Evolutionary conservation across 257 asterid species (phyloP).

Genomic region (Fraxinus quadrangulata): DNA sequence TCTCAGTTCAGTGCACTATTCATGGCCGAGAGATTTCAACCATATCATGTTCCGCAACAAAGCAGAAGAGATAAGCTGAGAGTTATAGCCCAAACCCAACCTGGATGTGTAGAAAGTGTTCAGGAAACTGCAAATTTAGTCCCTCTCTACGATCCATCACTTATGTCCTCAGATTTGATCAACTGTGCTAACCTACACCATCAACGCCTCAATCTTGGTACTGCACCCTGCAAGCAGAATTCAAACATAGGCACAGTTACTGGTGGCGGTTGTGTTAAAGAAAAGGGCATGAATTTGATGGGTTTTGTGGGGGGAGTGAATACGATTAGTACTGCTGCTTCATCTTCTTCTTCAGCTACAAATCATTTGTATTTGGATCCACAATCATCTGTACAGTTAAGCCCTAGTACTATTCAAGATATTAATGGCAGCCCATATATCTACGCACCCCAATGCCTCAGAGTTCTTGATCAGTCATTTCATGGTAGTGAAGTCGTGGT

Average conservation of each 20-base stretch:
- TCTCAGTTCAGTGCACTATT: slow-evolving; percentile 29
- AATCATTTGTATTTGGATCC: slow-evolving; percentile 55
- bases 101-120: slow-evolving; percentile 34
- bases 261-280: slow-evolving; percentile 35
- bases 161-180: slow-evolving; percentile 58
- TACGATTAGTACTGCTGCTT: not conserved
- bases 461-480: slow-evolving; percentile 51
- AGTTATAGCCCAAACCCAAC: slow-evolving; percentile 35
- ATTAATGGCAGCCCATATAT: slow-evolving; percentile 41
- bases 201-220: slow-evolving; percentile 16
- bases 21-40: slow-evolving; percentile 89
- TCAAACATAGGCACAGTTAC: not conserved
- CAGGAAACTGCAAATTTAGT: slow-evolving; percentile 36
- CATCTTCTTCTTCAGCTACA: slow-evolving; percentile 29
- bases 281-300: slow-evolving; percentile 47
- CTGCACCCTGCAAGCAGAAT: not conserved
- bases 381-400: slow-evolving; percentile 38
- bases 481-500: slow-evolving; percentile 36
- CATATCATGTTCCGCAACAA: slow-evolving; percentile 93
- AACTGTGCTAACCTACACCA: slow-evolving; percentile 37
- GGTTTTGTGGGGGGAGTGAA: slow-evolving; percentile 35
- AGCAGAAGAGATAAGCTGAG: slow-evolving; percentile 94
- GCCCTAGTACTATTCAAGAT: slow-evolving; percentile 61
- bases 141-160: slow-evolving; percentile 61
- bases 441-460: slow-evolving; percentile 45